phyloP scores from a whole-genome alignment of 2,329 filamentous ascomycete genomes.

The Fusarium zealandicum region DNA sequence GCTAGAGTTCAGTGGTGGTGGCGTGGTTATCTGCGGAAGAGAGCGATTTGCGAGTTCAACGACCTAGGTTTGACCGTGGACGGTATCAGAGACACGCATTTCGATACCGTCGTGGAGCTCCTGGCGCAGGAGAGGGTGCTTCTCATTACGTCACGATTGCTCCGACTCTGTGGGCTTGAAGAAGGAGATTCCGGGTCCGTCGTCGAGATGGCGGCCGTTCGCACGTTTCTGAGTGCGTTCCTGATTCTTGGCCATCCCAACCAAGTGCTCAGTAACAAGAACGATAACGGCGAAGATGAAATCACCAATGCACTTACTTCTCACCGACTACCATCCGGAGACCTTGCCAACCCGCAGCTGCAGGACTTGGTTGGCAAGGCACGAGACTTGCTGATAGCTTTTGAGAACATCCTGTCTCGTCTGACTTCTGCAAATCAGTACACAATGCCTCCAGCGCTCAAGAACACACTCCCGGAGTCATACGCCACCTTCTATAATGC shows the following conservation, averaged over 20 bases:
- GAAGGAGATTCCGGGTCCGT: slow-evolving; percentile 70
- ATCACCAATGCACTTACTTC: slow-evolving; percentile 51
- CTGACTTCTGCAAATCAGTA: slow-evolving; percentile 72
- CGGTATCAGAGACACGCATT: slow-evolving; percentile 71
- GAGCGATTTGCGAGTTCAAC: slow-evolving; percentile 69
- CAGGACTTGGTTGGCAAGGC: slow-evolving; percentile 80
- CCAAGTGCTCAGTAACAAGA: slow-evolving; percentile 78
- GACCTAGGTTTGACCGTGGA: slow-evolving; percentile 74
- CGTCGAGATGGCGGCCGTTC: slow-evolving; percentile 72
- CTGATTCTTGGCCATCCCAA: slow-evolving; percentile 81
- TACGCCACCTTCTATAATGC: slow-evolving; percentile 80
- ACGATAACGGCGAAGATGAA: slow-evolving; percentile 64
- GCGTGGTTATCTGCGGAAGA: slow-evolving; percentile 65
- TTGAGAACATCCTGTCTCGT: slow-evolving; percentile 75
- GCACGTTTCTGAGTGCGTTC: slow-evolving; percentile 81
- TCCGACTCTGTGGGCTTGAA: slow-evolving; percentile 73
- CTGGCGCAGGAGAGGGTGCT: slow-evolving; percentile 73
- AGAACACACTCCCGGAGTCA: slow-evolving; percentile 69
- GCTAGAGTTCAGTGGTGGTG: slow-evolving; percentile 74
- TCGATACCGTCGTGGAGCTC: slow-evolving; percentile 75
- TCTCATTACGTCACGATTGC: slow-evolving; percentile 68
- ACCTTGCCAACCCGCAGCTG: slow-evolving; percentile 67
- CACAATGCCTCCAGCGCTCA: slow-evolving; percentile 67
- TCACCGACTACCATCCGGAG: slow-evolving; percentile 48
- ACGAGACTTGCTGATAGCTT: slow-evolving; percentile 77